Evolutionary conservation across 2,329 filamentous ascomycete species (phyloP), one percentile per base, ranked within the genome.

Genomic region (Neopestalotiopsis rosae): DNA sequence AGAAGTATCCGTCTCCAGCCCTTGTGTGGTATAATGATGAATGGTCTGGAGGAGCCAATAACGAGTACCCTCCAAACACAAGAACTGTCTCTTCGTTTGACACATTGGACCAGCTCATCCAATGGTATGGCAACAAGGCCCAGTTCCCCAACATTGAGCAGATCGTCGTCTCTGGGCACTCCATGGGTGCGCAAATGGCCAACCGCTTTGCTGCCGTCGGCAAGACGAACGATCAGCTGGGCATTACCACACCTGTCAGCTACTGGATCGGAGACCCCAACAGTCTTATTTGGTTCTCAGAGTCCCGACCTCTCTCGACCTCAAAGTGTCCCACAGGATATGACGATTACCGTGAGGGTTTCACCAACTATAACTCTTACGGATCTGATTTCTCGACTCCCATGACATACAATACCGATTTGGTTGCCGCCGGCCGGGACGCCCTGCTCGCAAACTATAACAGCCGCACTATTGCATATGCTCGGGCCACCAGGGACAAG

Each of bases 181-280:
- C 69, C 6, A 65, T 68, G 38, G 69, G 69, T 5, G 69, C 56
- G 6, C 69, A 71, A 38, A 67, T 66, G 52, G 61, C 45, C 24
- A 68, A 71, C 28, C 69, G 69, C 30, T 71, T 69, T 38, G 69
- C 66, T 32, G 69, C 68, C n/a, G 66, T 71, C 10, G 69, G 65
- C 42, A 68, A 69, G 59, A 68, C 59, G 10, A 30, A 34, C 1
- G 40, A 30, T 14, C 52, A 67, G 40, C 65, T 69, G n/a, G 62
- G 65, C 49, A 49, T 66, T 20, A 34, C 34, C 6, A 68, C 63
- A 5, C 68, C 65, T 10, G 58, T 71, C 10, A 69, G 40, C 40
- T 71, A 71, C 66, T 71, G 59, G 34, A 49, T 71, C 20, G 68
- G 69, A n/a, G 64, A 71, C 24, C 69, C 69, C 24, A 71, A 69